phyloP scores from a whole-genome alignment of 768 basidiomycete genomes.

The Termitomyces eurrhizus region DNA sequence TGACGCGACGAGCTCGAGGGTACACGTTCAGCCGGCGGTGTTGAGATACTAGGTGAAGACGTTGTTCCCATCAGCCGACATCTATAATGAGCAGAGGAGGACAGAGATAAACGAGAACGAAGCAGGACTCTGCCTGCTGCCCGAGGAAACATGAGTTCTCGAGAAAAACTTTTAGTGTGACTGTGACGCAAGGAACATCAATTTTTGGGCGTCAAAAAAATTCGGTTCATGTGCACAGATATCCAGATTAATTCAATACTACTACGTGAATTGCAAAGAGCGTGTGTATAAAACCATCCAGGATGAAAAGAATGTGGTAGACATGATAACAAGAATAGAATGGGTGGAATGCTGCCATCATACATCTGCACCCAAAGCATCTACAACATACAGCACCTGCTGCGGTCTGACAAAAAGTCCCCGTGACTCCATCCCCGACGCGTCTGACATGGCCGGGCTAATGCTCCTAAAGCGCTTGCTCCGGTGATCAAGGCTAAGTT shows the following conservation, averaged over 20 bases:
- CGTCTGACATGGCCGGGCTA: slow-evolving; percentile 61
- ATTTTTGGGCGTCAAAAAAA: too few relatives aligned
- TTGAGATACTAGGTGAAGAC: not conserved
- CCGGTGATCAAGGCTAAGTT: slow-evolving; percentile 43
- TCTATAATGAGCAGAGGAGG: not conserved
- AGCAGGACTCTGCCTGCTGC: not conserved
- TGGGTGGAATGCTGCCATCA: slow-evolving; percentile 23
- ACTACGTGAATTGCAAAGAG: not conserved
- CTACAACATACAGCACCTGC: slow-evolving; percentile 84
- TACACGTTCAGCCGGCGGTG: not conserved
- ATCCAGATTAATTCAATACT: not conserved
- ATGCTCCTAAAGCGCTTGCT: slow-evolving; percentile 69
- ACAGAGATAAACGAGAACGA: not conserved
- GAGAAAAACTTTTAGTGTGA: not conserved
- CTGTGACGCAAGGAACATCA: not conserved
- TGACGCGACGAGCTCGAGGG: slow-evolving; percentile 15
- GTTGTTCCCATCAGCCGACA: not conserved
- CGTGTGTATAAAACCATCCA: not conserved
- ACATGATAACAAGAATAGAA: not conserved
- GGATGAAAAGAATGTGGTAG: not conserved
- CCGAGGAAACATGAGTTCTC: not conserved
- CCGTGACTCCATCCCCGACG: slow-evolving; percentile 51
- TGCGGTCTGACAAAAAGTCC: slow-evolving; percentile 83
- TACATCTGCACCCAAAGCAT: slow-evolving; percentile 68
- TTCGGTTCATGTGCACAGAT: too few relatives aligned